Percentiles rank a stretch among this genome's conserved stretches.
Evolutionary conservation across 78 protist species (phyloP).

Genomic region (Chrysochromulina parva): DNA sequence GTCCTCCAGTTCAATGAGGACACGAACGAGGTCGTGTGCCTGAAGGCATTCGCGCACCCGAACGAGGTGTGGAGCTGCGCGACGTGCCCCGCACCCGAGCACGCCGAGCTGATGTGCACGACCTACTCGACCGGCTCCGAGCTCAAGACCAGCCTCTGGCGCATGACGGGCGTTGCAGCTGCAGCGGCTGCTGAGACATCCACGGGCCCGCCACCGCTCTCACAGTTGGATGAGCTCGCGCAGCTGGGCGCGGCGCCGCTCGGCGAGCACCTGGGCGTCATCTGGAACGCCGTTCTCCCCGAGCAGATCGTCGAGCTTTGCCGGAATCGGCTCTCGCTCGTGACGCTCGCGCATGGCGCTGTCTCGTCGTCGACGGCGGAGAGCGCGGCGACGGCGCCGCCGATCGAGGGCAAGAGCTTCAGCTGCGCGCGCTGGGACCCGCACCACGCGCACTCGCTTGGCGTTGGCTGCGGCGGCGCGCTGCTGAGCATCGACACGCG

Average conservation of each 20-base stretch:
- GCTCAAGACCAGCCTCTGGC: not conserved
- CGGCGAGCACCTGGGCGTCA: not conserved
- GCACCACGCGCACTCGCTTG: conserved; percentile 10
- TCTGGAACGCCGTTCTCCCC: not conserved
- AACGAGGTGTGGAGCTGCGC: not conserved
- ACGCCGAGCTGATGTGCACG: not conserved
- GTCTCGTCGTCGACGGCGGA: not conserved
- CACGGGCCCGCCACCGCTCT: not conserved
- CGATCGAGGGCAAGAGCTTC: not conserved
- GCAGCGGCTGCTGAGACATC: no score
- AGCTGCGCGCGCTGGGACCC: not conserved
- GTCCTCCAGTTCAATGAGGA: conserved; percentile 11
- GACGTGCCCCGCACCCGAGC: not conserved
- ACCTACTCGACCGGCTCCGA: not conserved
- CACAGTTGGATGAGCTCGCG: not conserved
- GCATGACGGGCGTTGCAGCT: not conserved
- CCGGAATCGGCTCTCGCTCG: not conserved
- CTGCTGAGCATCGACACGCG: not conserved
- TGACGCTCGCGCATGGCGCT: not conserved
- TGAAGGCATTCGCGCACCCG: not conserved
- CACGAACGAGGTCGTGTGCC: not conserved
- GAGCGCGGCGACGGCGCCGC: not conserved
- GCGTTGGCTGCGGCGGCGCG: not conserved
- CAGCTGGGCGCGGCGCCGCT: not conserved
- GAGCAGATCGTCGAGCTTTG: not conserved